Conservation (phyloP, 306 rosid genomes). For the Astragalus glycyphyllos region DNA sequence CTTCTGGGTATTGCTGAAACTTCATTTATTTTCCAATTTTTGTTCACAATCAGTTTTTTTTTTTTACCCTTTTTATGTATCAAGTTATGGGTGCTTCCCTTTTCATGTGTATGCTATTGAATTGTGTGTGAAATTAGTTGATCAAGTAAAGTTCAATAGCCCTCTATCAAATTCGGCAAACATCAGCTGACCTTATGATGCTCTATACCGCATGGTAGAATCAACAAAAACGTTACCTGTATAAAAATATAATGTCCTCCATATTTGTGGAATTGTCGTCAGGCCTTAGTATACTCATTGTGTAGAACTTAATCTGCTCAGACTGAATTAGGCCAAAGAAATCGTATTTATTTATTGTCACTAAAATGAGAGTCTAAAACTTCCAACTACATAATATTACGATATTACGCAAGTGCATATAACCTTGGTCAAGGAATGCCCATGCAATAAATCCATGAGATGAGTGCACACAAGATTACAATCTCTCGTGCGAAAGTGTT, state of each 20-base stretch:
- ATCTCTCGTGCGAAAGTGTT: constrained; percentile 23
- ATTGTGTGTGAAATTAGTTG: not conserved
- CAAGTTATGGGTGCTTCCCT: constrained; percentile 29
- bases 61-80: constrained; percentile 26
- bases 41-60: constrained; percentile 43
- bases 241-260: constrained; percentile 78
- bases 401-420: constrained; percentile 35
- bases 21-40: constrained; percentile 34
- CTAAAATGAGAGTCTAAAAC: constrained; percentile 27
- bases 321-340: constrained; percentile 59
- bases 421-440: constrained; percentile 71
- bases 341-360: constrained; percentile 30
- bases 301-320: constrained; percentile 74
- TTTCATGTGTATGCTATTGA: constrained; percentile 37
- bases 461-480: constrained; percentile 76
- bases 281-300: constrained; percentile 92
- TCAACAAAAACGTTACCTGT: constrained; percentile 64
- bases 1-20: too few species aligned
- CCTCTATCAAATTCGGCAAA: constrained; percentile 28
- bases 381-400: constrained; percentile 38
- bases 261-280: constrained; percentile 57
- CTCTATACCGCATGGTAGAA: constrained; percentile 28
- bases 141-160: constrained; percentile 25
- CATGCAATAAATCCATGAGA: constrained; percentile 86
- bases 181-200: constrained; percentile 23